Conservation (phyloP, 345 rosid genomes). For the Nasturtium officinale region DNA sequence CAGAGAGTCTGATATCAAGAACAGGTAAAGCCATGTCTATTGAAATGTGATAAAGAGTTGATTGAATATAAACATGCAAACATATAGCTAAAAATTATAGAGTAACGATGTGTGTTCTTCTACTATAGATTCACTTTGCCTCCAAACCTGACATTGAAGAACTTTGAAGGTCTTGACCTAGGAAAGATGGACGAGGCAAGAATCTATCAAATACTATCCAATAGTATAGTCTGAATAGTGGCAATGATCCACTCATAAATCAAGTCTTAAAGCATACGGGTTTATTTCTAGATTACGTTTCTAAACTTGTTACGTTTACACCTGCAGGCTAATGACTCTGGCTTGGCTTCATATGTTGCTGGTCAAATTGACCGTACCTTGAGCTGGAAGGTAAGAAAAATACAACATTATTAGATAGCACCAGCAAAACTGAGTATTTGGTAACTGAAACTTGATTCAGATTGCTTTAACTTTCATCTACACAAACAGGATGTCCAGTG, state of each 20-base stretch:
- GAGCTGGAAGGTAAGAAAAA: slow-evolving; percentile 77
- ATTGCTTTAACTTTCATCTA: slow-evolving; percentile 14
- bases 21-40: slow-evolving; percentile 49
- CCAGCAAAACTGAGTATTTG: background rate
- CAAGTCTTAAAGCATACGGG: background rate
- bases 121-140: slow-evolving; percentile 73
- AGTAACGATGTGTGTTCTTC: background rate
- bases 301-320: slow-evolving; percentile 10
- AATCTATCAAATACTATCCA: slow-evolving; percentile 9
- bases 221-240: background rate
- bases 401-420: background rate
- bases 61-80: background rate
- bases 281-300: background rate
- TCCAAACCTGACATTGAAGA: slow-evolving; percentile 79
- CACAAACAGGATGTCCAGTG: slow-evolving; percentile 69
- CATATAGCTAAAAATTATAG: background rate
- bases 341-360: slow-evolving; percentile 86
- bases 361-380: slow-evolving; percentile 86
- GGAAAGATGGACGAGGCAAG: slow-evolving; percentile 83
- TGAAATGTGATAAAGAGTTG: background rate
- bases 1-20: slow-evolving; percentile 93
- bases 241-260: background rate
- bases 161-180: slow-evolving; percentile 91
- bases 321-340: slow-evolving; percentile 76
- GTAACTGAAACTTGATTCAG: background rate